These are phyloP conservation scores for Mesembryanthemum crystallinum DNA, from an alignment of 148 eudicot species.

Conservation along the genomic window DNA sequence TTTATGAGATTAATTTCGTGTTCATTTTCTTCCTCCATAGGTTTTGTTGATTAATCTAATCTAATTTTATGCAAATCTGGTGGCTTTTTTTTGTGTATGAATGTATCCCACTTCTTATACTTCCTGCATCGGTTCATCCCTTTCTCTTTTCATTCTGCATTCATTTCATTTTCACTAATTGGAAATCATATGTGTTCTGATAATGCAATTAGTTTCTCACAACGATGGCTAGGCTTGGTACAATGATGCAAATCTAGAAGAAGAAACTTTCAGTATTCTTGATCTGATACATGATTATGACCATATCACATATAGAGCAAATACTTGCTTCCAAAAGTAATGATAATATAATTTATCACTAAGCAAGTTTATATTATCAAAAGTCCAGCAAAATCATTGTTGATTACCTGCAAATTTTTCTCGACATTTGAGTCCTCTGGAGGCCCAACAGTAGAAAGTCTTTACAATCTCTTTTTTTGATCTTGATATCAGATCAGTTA, in stretches of 20 bases:
- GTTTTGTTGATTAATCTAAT: too few species aligned
- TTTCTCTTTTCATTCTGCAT: too few species aligned
- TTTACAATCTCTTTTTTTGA: slow-evolving; percentile 40
- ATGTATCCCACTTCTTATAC: too few species aligned
- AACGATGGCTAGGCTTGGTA: too few species aligned
- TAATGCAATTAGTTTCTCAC: too few species aligned
- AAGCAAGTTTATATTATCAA: not conserved
- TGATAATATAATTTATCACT: not conserved
- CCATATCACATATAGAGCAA: not conserved
- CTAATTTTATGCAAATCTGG: too few species aligned
- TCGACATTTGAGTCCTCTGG: slow-evolving; percentile 38
- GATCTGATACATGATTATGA: not conserved
- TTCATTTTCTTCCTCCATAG: too few species aligned
- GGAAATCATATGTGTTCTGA: too few species aligned
- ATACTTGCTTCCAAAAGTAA: not conserved
- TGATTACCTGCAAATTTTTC: slow-evolving; percentile 47
- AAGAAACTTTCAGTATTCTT: slow-evolving; percentile 7
- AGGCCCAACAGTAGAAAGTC: slow-evolving; percentile 38
- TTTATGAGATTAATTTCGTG: too few species aligned
- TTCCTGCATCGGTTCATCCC: too few species aligned
- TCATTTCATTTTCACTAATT: too few species aligned
- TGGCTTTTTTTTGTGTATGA: too few species aligned
- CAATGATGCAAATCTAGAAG: not conserved
- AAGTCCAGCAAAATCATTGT: not conserved
- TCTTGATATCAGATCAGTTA: slow-evolving; percentile 38